A percentile compares a stretch with the other conserved stretches of the same genome.
Evolutionary conservation across 2,329 filamentous ascomycete genomes (phyloP).

Genomic region (Aspergillus niger): DNA sequence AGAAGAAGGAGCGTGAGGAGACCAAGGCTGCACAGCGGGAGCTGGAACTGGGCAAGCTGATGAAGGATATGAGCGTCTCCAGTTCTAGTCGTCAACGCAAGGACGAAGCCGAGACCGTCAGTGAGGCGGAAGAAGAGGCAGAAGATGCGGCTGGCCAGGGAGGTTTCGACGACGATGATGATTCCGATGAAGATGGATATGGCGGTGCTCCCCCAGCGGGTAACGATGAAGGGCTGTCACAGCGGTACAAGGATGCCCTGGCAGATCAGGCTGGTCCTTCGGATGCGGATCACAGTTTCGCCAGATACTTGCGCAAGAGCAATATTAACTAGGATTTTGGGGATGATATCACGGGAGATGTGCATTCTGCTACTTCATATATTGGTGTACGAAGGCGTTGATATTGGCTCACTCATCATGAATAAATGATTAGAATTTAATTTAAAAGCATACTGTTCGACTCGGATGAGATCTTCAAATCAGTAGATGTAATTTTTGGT

Average conservation of each 20-base stretch:
- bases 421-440: slow-evolving; percentile 5
- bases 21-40: slow-evolving; percentile 72
- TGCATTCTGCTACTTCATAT: slow-evolving; percentile 1
- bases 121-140: slow-evolving; percentile 55
- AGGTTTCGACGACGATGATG: slow-evolving; percentile 50
- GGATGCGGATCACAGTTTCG: slow-evolving; percentile 55
- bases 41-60: slow-evolving; percentile 84
- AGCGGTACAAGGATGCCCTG: slow-evolving; percentile 76
- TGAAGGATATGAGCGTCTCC: slow-evolving; percentile 82
- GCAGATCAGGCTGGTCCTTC: slow-evolving; percentile 51
- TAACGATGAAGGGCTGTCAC: slow-evolving; percentile 67
- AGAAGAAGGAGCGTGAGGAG: slow-evolving; percentile 72
- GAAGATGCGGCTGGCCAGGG: slow-evolving; percentile 32
- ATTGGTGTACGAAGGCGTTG: slow-evolving; percentile 9
- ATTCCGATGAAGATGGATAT: slow-evolving; percentile 57
- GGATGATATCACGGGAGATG: neutral
- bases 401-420: neutral
- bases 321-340: slow-evolving; percentile 33
- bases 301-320: slow-evolving; percentile 49
- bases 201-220: slow-evolving; percentile 62
- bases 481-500: no score
- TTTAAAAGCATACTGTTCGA: no score
- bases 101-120: slow-evolving; percentile 46
- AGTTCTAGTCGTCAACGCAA: slow-evolving; percentile 33
- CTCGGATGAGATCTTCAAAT: no score